phyloP scores from a whole-genome alignment of 768 basidiomycete species.

The Phlebiopsis flavidoalba region DNA sequence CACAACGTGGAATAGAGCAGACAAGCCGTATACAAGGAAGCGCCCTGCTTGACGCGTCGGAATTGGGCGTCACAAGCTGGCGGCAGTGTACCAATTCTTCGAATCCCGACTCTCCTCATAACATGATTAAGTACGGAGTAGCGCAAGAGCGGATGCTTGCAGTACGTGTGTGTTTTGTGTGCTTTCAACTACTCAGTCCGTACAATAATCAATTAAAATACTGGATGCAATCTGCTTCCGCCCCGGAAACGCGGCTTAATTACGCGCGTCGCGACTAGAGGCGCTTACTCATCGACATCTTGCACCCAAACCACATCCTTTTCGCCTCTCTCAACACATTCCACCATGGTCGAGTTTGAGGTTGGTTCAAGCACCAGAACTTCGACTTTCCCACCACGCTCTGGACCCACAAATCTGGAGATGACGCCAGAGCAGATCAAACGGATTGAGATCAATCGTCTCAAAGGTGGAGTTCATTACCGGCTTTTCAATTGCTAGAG shows the following conservation, averaged over 20 bases:
- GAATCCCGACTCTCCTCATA: no score
- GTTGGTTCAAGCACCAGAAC: conserved; percentile 21
- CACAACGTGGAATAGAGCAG: neutral
- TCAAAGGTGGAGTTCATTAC: conserved; percentile 48
- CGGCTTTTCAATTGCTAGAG: neutral
- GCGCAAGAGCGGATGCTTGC: no score
- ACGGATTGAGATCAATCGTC: conserved; percentile 72
- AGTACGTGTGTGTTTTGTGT: no score
- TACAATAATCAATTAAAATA: neutral
- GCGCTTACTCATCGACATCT: conserved; percentile 11
- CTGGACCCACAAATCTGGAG: conserved; percentile 12
- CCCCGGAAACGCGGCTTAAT: neutral
- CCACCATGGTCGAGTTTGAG: conserved; percentile 12
- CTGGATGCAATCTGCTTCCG: neutral
- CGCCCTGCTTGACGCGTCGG: neutral
- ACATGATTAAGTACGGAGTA: no score
- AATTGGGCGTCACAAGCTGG: neutral
- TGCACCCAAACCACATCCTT: conserved; percentile 4
- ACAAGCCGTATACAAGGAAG: conserved; percentile 5
- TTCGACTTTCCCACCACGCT: conserved; percentile 37
- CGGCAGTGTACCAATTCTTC: no score
- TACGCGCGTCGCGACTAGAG: neutral
- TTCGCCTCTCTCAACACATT: neutral
- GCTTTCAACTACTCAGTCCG: no score
- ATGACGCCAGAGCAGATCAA: conserved; percentile 66